Evolutionary conservation across 2,329 filamentous ascomycete genomes (phyloP), one percentile per base, ranked within the genome.

Genomic region (Cytospora piceicola): DNA sequence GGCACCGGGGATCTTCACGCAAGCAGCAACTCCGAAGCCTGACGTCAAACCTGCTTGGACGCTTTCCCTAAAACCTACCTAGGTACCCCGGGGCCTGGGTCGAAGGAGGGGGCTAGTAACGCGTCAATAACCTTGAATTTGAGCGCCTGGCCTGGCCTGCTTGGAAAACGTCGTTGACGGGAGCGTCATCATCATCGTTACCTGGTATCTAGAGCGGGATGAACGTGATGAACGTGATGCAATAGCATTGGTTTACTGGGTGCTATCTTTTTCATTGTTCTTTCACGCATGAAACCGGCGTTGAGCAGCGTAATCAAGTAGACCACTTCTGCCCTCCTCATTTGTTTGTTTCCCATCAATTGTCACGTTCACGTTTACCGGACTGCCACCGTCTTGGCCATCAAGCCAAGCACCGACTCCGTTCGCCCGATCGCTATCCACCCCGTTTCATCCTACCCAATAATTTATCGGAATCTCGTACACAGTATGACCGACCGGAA

Each of bases 401-500:
- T 34, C 51, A 27, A 34, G 60, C 60, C 60, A 62, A 62, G 60
- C 60, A 62, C 60, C 52, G 60, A 1, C 46, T 24, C 14, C 34
- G 34, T 42, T 1, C 17, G 24, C 51, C 39, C 51, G 12, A 17
- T 5, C 12, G 34, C 59, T 5, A 34, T 61, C 58, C 49, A 54
- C 24, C 11, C 46, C 20, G 5, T 5, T 42, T 20, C 9, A 39
- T 5, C 3, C 3, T 39, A 39, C 12, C 1, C 12, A 39, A 39
- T 17, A 46, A 9, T 4, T 46, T 22, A n/a, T 15, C 20, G 42
- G 46, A n/a, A n/a, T n/a, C 46, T 49, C 12, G 9, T 9, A 15
- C 2, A 12, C 5, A 27, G 22, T 11, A 67, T 67, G 67, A 64
- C 61, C n/a, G 64, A 68, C 54, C 67, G 58, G n/a, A 53, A n/a